These are phyloP conservation scores for Fusarium keratoplasticum DNA, from an alignment of 2,329 filamentous ascomycete species.

Conservation along the genomic window DNA sequence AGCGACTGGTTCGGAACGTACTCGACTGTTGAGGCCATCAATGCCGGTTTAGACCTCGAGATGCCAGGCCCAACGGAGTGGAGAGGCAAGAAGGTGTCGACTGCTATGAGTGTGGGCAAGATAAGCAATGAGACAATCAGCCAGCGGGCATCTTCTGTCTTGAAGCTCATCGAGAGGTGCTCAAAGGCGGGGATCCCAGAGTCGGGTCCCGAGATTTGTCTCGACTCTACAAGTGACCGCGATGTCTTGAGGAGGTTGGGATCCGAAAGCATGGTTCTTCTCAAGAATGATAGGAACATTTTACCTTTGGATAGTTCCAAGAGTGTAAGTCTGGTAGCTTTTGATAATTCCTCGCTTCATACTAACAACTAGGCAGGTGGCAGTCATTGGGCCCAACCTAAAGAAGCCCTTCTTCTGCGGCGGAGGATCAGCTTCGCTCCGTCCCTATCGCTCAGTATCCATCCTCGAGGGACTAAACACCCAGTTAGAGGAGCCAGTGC, in stretches of 20 bases:
- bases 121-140: constrained; percentile 66
- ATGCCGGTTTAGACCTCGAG: constrained; percentile 68
- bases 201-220: constrained; percentile 62
- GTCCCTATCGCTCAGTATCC: constrained; percentile 75
- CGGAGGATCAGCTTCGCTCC: constrained; percentile 72
- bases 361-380: constrained; percentile 3
- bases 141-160: constrained; percentile 66
- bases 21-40: constrained; percentile 61
- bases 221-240: constrained; percentile 71
- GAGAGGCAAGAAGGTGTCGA: constrained; percentile 62
- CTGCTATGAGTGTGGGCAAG: constrained; percentile 67
- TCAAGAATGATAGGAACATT: constrained; percentile 76
- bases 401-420: constrained; percentile 69
- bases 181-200: constrained; percentile 66
- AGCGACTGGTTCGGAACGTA: constrained; percentile 67
- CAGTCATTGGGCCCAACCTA: constrained; percentile 68
- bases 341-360: neutral
- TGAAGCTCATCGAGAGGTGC: constrained; percentile 69
- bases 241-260: constrained; percentile 72
- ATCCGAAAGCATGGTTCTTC: constrained; percentile 76
- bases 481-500: neutral
- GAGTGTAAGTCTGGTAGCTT: constrained; percentile 54
- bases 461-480: constrained; percentile 69
- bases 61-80: constrained; percentile 68
- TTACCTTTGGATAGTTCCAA: constrained; percentile 73